Conservation (phyloP, 1,139 yeast genomes). For the Hemisphaericaspora xylanilytica region DNA sequence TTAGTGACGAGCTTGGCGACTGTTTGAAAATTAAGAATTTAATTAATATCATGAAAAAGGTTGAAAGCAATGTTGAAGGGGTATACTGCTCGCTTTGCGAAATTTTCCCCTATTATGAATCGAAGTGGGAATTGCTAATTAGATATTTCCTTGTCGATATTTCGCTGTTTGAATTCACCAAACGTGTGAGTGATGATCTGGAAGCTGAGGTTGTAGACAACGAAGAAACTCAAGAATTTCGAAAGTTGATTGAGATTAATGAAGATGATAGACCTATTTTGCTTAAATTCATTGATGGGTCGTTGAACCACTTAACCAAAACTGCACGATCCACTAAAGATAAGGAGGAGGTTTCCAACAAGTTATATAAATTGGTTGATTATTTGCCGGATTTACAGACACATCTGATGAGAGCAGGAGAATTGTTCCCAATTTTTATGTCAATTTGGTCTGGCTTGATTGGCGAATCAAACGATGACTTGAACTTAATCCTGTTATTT, state of each 20-base stretch:
- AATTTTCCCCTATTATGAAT: conserved; percentile 18
- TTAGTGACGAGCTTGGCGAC: conserved; percentile 25
- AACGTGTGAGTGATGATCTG: conserved; percentile 13
- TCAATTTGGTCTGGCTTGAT: conserved; percentile 31
- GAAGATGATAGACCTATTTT: conserved; percentile 20
- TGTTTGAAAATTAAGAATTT: conserved; percentile 40
- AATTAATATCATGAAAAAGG: conserved; percentile 18
- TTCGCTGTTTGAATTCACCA: conserved; percentile 27
- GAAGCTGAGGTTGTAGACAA: conserved; percentile 13
- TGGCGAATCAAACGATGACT: conserved; percentile 15
- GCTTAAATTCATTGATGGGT: conserved; percentile 30
- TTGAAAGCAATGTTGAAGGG: conserved; percentile 5
- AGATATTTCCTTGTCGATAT: conserved; percentile 43
- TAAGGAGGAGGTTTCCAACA: conserved; percentile 16
- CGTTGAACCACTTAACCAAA: conserved; percentile 18
- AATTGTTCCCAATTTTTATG: conserved; percentile 24
- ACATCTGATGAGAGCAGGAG: conserved; percentile 21
- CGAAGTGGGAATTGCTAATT: conserved; percentile 36
- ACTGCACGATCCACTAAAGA: conserved; percentile 15
- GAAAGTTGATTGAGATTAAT: conserved; percentile 22
- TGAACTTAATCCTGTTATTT: conserved; percentile 23
- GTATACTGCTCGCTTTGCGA: conserved; percentile 21
- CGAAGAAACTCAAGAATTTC: conserved; percentile 22
- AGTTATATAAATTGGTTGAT: conserved; percentile 22
- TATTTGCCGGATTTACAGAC: conserved; percentile 24